Evolutionary conservation across 2,329 filamentous ascomycete genomes (phyloP).

Genomic region (Colletotrichum siamense): DNA sequence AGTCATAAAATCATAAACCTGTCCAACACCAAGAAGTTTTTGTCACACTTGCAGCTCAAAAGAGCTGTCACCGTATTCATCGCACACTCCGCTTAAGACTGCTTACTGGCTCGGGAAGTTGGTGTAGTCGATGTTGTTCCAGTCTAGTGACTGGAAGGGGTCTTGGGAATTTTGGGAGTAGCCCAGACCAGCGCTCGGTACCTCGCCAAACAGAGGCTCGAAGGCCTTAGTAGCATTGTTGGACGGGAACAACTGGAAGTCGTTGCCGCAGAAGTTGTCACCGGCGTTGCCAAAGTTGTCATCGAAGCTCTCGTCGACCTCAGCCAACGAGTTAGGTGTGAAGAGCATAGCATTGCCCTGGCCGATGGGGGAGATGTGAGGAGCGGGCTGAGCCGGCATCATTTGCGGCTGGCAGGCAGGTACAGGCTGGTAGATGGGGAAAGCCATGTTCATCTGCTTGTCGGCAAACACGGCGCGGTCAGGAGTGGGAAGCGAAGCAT

Average conservation of each 20-base stretch:
- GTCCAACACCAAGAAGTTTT: not conserved
- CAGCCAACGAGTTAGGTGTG: constrained; percentile 66
- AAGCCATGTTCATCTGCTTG: constrained; percentile 16
- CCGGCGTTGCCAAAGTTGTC: constrained; percentile 51
- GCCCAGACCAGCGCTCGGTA: constrained; percentile 55
- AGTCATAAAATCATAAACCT: constrained; percentile 19
- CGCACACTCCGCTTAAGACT: not conserved
- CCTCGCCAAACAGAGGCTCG: constrained; percentile 54
- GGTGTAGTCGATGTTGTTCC: constrained; percentile 39
- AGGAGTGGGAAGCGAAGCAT: constrained; percentile 61
- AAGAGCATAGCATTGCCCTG: constrained; percentile 73
- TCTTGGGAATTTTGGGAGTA: constrained; percentile 62
- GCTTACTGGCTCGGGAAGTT: constrained; percentile 34
- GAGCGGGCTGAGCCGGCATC: constrained; percentile 34
- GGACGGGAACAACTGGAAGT: constrained; percentile 69
- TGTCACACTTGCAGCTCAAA: not conserved
- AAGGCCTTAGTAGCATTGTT: constrained; percentile 45
- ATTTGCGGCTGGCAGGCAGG: constrained; percentile 44
- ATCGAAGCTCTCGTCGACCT: constrained; percentile 71
- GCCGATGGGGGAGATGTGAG: constrained; percentile 72
- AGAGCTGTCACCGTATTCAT: not conserved
- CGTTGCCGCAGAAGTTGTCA: constrained; percentile 43
- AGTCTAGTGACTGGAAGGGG: constrained; percentile 49
- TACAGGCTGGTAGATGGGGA: constrained; percentile 24
- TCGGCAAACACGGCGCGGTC: constrained; percentile 27